Evolutionary conservation across 2,329 filamentous ascomycete species (phyloP).

Genomic region (Aspergillus felis): DNA sequence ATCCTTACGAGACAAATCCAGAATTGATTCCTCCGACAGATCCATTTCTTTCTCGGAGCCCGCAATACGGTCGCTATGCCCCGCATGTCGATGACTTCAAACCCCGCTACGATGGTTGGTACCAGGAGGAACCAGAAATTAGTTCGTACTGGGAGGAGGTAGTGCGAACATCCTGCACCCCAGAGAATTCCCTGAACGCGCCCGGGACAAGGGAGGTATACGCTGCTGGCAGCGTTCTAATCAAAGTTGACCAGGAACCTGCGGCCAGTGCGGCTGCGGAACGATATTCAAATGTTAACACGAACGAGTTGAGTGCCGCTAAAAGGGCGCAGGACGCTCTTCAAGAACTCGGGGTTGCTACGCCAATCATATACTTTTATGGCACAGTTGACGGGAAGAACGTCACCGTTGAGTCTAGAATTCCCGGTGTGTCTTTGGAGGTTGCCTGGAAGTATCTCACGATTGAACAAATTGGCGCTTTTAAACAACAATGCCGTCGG

Average conservation of each 20-base stretch:
- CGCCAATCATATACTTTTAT: constrained; percentile 37
- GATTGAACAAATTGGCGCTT: constrained; percentile 25
- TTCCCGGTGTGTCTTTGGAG: constrained; percentile 38
- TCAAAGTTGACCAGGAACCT: constrained; percentile 32
- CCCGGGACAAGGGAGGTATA: constrained; percentile 31
- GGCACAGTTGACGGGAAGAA: constrained; percentile 37
- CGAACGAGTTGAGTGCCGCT: constrained; percentile 35
- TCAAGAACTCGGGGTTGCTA: constrained; percentile 27
- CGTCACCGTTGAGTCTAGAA: constrained; percentile 37
- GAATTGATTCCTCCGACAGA: constrained; percentile 30
- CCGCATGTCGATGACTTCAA: constrained; percentile 33
- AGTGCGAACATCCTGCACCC: constrained; percentile 27
- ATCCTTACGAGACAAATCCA: constrained; percentile 35
- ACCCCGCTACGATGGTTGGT: constrained; percentile 31
- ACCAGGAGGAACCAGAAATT: constrained; percentile 25
- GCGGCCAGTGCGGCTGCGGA: constrained; percentile 25
- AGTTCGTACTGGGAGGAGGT: constrained; percentile 35
- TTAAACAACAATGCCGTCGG: constrained; percentile 36
- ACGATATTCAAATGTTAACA: constrained; percentile 31
- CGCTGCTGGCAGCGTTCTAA: constrained; percentile 34
- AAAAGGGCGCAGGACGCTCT: constrained; percentile 32
- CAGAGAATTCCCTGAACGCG: constrained; percentile 29
- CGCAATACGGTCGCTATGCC: constrained; percentile 33
- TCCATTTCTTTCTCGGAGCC: constrained; percentile 29
- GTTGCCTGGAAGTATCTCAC: constrained; percentile 37